Base-by-base conservation (phyloP, 306 rosid species). In the Quercus cerris region DNA sequence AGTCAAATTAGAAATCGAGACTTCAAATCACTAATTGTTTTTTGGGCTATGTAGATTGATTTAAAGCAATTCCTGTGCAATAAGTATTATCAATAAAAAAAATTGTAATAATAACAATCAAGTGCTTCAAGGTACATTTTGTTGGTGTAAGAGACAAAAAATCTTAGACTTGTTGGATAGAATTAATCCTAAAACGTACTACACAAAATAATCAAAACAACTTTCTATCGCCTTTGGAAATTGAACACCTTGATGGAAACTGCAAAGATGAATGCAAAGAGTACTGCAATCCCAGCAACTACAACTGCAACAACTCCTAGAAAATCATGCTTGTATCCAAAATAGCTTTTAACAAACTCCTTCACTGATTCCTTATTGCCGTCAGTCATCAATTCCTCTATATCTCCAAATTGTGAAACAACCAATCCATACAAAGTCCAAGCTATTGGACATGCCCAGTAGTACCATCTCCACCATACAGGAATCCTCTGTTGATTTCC, bases 381-480 rank as follows among this genome's bases (percentile, higher is more conserved):
- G 0, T 83, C 83, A 49, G 17, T 41, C 5, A 88, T 44, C 5
- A 0, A 1, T 0, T 66, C 70, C 41, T 55, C 28, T 22, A 82
- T 27, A 70, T 88, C 91, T 62, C 86, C 89, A 75, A 31, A 93
- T 52, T 93, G 94, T 4, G 94, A 81, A 71, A 81, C 86, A 33
- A 83, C 80, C 81, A 93, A 64, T 78, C 97, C 97, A 74, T 91
- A 89, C 71, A 88, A 81, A 6, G 86, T 90, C 94, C 94, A 90
- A 2, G 93, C 92, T 46, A 90, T 82, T 1, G 94, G 93, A 67
- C 94, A 90, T 38, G 71, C 59, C 94, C 94, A 91, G 13, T 83
- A 91, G 76, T 88, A 91, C 94, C 97, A 91, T 77, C 88, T 85
- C 98, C 98, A 93, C 98, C 98, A 91, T 44, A 88, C 66, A 1